Percentiles rank a stretch among this genome's conserved stretches.
These are phyloP conservation scores for Penicillium sp. DNA, from an alignment of 2,329 filamentous ascomycete species.

Conservation along the genomic window DNA sequence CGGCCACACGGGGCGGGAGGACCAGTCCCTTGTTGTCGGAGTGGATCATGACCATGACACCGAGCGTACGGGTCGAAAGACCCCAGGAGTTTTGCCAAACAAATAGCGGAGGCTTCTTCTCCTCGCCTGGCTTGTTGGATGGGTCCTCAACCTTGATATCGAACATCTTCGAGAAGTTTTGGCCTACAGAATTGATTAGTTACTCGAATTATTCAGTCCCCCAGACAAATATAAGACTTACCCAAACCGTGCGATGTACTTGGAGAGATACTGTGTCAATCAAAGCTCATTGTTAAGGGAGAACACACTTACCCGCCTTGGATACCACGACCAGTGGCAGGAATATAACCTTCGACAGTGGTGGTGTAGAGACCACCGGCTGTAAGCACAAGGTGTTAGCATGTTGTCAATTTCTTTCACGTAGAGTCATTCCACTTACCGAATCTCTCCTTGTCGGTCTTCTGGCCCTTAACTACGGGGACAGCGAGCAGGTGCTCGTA, in stretches of 20 bases:
- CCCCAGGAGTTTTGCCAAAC: conserved; percentile 99
- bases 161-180: conserved; percentile 99
- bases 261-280: neutral
- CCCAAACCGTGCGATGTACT: conserved; percentile 85
- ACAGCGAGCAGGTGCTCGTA: conserved; percentile 95
- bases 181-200: conserved; percentile 50
- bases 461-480: conserved; percentile 88
- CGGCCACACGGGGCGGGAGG: conserved; percentile 86
- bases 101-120: conserved; percentile 78
- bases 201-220: neutral
- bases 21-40: conserved; percentile 95
- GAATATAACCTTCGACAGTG: conserved; percentile 77
- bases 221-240: neutral
- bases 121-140: conserved; percentile 67
- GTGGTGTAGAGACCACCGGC: conserved; percentile 96
- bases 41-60: conserved; percentile 99
- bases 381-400: neutral
- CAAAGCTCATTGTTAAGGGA: neutral
- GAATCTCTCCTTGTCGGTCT: conserved; percentile 99
- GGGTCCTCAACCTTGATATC: conserved; percentile 97
- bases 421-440: neutral
- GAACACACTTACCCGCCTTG: conserved; percentile 65
- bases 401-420: neutral
- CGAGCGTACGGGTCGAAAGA: conserved; percentile 93
- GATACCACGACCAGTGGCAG: conserved; percentile 91